phyloP scores from a whole-genome alignment of 2,329 filamentous ascomycete species.

The Alternaria postmessia region DNA sequence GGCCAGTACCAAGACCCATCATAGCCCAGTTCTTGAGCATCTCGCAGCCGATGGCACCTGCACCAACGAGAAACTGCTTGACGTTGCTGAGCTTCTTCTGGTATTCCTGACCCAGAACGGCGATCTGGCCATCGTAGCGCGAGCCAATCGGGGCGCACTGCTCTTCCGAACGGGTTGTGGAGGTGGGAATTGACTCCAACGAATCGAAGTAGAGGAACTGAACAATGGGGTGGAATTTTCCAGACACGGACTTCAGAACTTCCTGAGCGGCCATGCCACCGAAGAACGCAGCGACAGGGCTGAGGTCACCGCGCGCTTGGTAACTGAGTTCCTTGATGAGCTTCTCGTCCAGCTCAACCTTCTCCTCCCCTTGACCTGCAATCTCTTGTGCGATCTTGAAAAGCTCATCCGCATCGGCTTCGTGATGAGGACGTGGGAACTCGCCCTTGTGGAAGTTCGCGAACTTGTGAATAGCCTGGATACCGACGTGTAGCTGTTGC shows the following conservation, averaged over 20 bases:
- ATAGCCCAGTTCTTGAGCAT: slow-evolving; percentile 99
- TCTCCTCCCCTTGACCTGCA: slow-evolving; percentile 70
- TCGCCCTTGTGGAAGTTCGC: slow-evolving; percentile 73
- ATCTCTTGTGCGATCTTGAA: slow-evolving; percentile 78
- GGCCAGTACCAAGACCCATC: slow-evolving; percentile 91
- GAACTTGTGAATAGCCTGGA: slow-evolving; percentile 92
- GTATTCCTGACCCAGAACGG: slow-evolving; percentile 91
- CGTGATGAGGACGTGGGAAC: slow-evolving; percentile 83
- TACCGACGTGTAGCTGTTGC: slow-evolving; percentile 86
- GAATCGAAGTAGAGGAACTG: slow-evolving; percentile 99
- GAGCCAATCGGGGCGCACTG: slow-evolving; percentile 84
- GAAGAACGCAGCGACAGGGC: slow-evolving; percentile 92
- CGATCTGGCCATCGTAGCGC: slow-evolving; percentile 96
- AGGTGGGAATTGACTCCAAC: slow-evolving; percentile 88
- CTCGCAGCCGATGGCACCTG: slow-evolving; percentile 96
- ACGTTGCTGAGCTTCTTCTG: slow-evolving; percentile 93
- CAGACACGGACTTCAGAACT: slow-evolving; percentile 94
- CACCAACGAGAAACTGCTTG: slow-evolving; percentile 92
- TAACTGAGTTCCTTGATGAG: slow-evolving; percentile 91
- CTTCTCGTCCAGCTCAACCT: slow-evolving; percentile 88
- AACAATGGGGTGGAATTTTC: slow-evolving; percentile 94
- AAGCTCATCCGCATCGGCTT: slow-evolving; percentile 81
- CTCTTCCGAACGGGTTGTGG: slow-evolving; percentile 78
- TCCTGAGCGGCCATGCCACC: slow-evolving; percentile 94
- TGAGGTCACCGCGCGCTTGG: slow-evolving; percentile 90